phyloP scores from a whole-genome alignment of 202 grass and related monocot species.

The Zoysia matrella region DNA sequence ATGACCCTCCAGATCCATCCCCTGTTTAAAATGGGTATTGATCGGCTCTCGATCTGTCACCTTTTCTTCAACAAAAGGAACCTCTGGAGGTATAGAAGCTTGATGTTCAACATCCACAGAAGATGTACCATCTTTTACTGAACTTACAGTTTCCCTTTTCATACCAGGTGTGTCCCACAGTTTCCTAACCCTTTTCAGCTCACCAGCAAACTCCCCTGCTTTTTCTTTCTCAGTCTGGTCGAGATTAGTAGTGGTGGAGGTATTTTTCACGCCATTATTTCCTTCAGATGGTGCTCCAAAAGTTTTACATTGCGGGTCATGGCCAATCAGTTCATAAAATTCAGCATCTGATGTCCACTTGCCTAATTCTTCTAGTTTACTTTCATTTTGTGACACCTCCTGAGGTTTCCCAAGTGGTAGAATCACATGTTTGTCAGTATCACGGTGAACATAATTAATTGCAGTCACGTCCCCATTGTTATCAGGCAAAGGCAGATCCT shows the following conservation, averaged over 20 bases:
- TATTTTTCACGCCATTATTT: constrained; percentile 42
- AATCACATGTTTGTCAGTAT: constrained; percentile 39
- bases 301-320: constrained; percentile 43
- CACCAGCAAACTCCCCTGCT: constrained; percentile 34
- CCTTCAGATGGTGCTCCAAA: constrained; percentile 34
- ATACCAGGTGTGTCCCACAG: constrained; percentile 32
- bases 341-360: constrained; percentile 70
- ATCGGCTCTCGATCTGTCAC: constrained; percentile 27
- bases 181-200: constrained; percentile 43
- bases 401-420: constrained; percentile 33
- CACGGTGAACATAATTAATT: constrained; percentile 22
- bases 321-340: constrained; percentile 69
- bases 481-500: constrained; percentile 28
- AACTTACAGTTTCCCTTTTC: constrained; percentile 39
- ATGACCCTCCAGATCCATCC: constrained; percentile 1
- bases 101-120: constrained; percentile 29
- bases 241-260: constrained; percentile 17
- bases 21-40: constrained; percentile 20
- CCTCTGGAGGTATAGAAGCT: constrained; percentile 26
- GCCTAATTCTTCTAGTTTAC: constrained; percentile 58
- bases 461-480: constrained; percentile 12
- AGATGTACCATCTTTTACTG: constrained; percentile 27
- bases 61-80: constrained; percentile 32
- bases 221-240: constrained; percentile 37
- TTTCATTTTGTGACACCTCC: constrained; percentile 43